Percentiles rank a stretch among this genome's conserved stretches.
phyloP scores from a whole-genome alignment of 2,329 filamentous ascomycete genomes.

The Huntiella omanensis region DNA sequence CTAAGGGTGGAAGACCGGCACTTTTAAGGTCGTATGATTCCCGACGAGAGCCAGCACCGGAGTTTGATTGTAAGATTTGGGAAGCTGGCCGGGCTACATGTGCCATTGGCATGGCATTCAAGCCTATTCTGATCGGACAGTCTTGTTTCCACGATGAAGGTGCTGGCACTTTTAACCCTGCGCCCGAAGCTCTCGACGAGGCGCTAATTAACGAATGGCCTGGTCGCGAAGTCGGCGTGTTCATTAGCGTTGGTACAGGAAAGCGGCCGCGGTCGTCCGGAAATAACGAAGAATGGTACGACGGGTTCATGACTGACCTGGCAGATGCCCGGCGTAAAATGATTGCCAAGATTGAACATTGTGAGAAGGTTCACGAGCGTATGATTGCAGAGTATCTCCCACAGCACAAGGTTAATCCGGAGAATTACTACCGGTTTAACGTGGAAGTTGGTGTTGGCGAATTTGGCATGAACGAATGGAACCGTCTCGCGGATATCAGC shows the following conservation, averaged over 20 bases:
- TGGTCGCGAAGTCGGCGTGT: slow-evolving; percentile 76
- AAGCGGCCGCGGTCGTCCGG: slow-evolving; percentile 51
- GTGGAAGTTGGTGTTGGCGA: slow-evolving; percentile 92
- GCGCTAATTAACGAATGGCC: slow-evolving; percentile 89
- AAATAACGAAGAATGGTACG: slow-evolving; percentile 71
- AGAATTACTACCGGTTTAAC: slow-evolving; percentile 92
- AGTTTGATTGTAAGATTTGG: slow-evolving; percentile 93
- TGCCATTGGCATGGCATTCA: slow-evolving; percentile 83
- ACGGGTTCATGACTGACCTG: slow-evolving; percentile 75
- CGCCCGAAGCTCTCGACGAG: slow-evolving; percentile 72
- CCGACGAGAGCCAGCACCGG: slow-evolving; percentile 70
- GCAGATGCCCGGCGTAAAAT: slow-evolving; percentile 72
- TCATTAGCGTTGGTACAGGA: slow-evolving; percentile 87
- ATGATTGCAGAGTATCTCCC: slow-evolving; percentile 66
- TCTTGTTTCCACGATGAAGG: slow-evolving; percentile 90
- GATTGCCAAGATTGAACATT: slow-evolving; percentile 86
- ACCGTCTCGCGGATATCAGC: slow-evolving; percentile 82
- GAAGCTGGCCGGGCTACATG: slow-evolving; percentile 89
- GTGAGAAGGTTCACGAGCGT: slow-evolving; percentile 71
- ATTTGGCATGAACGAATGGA: slow-evolving; percentile 98
- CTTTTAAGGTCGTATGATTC: slow-evolving; percentile 90
- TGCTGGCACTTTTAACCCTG: slow-evolving; percentile 75
- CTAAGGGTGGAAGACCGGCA: slow-evolving; percentile 45
- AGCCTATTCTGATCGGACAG: slow-evolving; percentile 85
- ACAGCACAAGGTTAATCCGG: slow-evolving; percentile 61